Evolutionary conservation across 441 rosid species (phyloP).

Genomic region (Bocquillonia castaneifolia): DNA sequence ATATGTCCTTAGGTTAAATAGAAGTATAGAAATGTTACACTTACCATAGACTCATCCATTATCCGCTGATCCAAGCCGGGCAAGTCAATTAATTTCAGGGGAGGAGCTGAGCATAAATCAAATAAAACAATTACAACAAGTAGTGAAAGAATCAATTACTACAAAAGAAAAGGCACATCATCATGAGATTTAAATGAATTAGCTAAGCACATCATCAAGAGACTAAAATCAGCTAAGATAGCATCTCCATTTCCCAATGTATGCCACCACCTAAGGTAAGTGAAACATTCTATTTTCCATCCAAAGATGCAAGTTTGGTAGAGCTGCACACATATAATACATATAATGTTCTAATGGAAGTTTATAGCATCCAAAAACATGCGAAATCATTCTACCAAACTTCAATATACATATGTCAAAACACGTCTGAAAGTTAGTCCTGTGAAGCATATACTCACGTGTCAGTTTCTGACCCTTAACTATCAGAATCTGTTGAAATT

Average conservation of each 20-base stretch:
- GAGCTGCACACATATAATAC: background rate
- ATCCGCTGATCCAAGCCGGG: slow-evolving; percentile 92
- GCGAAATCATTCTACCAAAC: slow-evolving; percentile 5
- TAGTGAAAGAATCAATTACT: background rate
- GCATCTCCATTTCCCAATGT: background rate
- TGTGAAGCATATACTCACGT: background rate
- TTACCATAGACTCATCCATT: slow-evolving; percentile 75
- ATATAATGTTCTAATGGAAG: background rate
- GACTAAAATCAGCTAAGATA: background rate
- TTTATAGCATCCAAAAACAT: background rate
- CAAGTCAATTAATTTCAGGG: slow-evolving; percentile 75
- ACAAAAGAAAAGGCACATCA: background rate
- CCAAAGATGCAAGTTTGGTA: background rate
- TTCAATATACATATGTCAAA: background rate
- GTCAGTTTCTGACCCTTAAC: background rate
- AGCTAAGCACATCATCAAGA: no score
- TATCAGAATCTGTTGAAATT: background rate
- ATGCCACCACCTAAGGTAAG: background rate
- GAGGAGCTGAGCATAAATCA: slow-evolving; percentile 57
- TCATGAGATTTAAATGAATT: background rate
- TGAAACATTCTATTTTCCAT: background rate
- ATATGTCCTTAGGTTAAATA: background rate
- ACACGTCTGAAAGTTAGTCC: background rate
- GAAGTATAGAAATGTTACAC: slow-evolving; percentile 18
- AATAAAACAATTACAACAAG: background rate